Conservation (phyloP, 2,329 filamentous ascomycete species). For the Penicillium sp. region DNA sequence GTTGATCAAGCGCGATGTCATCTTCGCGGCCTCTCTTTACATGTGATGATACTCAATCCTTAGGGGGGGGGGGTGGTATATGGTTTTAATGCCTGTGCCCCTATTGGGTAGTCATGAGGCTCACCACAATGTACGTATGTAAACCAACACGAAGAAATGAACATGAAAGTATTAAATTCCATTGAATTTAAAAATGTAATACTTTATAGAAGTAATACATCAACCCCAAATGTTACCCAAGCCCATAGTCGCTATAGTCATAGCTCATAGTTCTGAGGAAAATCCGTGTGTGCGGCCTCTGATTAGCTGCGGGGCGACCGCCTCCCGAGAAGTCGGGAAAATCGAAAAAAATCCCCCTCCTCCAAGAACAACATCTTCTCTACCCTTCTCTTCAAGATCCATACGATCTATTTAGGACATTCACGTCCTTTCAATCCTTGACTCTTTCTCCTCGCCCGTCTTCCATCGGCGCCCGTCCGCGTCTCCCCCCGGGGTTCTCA, state of each 20-base stretch:
- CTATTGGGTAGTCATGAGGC: conserved; percentile 1
- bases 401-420: conserved; percentile 13
- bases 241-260: background rate
- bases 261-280: conserved; percentile 5
- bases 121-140: background rate
- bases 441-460: conserved; percentile 1
- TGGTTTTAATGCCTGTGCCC: background rate
- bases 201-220: background rate
- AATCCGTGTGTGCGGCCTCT: conserved; percentile 27
- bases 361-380: conserved; percentile 20
- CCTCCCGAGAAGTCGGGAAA: conserved; percentile 18
- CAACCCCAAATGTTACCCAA: background rate
- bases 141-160: conserved; percentile 5
- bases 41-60: conserved; percentile 56
- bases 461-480: conserved; percentile 21
- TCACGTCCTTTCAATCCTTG: conserved; percentile 11
- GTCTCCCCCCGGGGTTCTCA: conserved; percentile 19
- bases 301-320: conserved; percentile 31
- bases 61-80: background rate
- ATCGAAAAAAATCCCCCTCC: conserved; percentile 24
- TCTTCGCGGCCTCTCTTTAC: conserved; percentile 82
- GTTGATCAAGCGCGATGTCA: conserved; percentile 94
- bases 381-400: conserved; percentile 13
- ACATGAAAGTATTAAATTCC: background rate
- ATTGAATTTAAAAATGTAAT: background rate